Evolutionary conservation across 2,329 filamentous ascomycete genomes (phyloP).

Genomic region (Aspergillus spinulosporus): DNA sequence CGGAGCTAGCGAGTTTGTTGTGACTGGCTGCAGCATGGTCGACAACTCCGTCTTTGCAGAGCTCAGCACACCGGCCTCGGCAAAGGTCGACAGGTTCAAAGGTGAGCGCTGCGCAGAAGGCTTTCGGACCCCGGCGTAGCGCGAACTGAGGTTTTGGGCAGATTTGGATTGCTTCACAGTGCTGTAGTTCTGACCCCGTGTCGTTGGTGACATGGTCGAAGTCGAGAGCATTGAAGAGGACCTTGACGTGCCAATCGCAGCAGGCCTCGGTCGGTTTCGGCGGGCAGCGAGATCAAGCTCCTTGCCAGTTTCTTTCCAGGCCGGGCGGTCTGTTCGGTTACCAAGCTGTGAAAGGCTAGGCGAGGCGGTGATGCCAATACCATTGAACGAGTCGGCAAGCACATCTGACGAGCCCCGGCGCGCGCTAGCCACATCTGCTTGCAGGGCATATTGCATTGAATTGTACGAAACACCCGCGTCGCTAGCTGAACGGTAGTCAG

Average conservation of each 20-base stretch:
- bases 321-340: slow-evolving; percentile 25
- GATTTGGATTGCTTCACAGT: slow-evolving; percentile 48
- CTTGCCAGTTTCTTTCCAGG: slow-evolving; percentile 41
- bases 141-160: slow-evolving; percentile 45
- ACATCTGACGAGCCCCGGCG: slow-evolving; percentile 39
- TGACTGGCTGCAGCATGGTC: slow-evolving; percentile 35
- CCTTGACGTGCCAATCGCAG: slow-evolving; percentile 46
- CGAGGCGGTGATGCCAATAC: slow-evolving; percentile 37
- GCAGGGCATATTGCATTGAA: slow-evolving; percentile 36
- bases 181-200: slow-evolving; percentile 35
- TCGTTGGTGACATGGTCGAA: slow-evolving; percentile 45
- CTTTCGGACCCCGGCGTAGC: slow-evolving; percentile 50
- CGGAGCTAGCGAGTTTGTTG: slow-evolving; percentile 40
- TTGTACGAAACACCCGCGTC: slow-evolving; percentile 32
- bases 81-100: slow-evolving; percentile 46
- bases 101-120: slow-evolving; percentile 50
- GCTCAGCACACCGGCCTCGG: slow-evolving; percentile 43
- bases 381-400: slow-evolving; percentile 34
- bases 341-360: slow-evolving; percentile 29
- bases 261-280: slow-evolving; percentile 48
- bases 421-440: slow-evolving; percentile 31
- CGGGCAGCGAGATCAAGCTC: slow-evolving; percentile 49
- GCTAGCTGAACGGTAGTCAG: slow-evolving; percentile 23
- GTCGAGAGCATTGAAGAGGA: slow-evolving; percentile 41
- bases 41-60: slow-evolving; percentile 36